Evolutionary conservation across 2,329 filamentous ascomycete genomes (phyloP).

Genomic region (Colletotrichum destructivum): DNA sequence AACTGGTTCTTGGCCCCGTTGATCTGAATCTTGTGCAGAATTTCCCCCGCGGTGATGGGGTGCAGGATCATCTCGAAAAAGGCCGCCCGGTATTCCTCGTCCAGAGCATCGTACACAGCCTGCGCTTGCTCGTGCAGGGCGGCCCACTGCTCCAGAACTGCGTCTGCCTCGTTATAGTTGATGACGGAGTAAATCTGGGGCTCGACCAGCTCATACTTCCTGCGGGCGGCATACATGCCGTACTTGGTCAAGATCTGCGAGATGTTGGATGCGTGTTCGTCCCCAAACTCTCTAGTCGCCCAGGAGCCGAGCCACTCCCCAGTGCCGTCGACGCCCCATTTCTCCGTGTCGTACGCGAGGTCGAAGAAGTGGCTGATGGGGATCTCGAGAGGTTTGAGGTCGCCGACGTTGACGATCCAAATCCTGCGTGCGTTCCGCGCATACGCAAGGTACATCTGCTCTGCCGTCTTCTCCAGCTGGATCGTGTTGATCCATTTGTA

Average conservation of each 20-base stretch:
- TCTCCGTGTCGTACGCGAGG: conserved; percentile 74
- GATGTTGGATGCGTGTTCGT: conserved; percentile 62
- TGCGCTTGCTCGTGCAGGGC: conserved; percentile 68
- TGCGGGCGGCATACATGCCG: conserved; percentile 53
- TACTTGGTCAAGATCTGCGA: conserved; percentile 65
- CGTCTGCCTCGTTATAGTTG: conserved; percentile 72
- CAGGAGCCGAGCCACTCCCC: conserved; percentile 70
- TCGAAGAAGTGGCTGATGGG: conserved; percentile 79
- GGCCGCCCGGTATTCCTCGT: conserved; percentile 65
- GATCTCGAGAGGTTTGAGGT: conserved; percentile 75
- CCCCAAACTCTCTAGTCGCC: conserved; percentile 71
- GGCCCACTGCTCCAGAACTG: conserved; percentile 66
- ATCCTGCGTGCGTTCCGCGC: conserved; percentile 71
- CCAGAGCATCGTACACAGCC: conserved; percentile 68
- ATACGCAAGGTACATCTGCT: conserved; percentile 73
- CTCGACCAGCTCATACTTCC: conserved; percentile 55
- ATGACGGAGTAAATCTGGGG: conserved; percentile 63
- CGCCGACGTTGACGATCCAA: conserved; percentile 78
- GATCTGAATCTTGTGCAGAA: conserved; percentile 65
- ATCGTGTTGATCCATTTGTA: conserved; percentile 77
- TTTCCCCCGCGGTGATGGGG: conserved; percentile 67
- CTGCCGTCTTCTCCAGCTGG: conserved; percentile 72
- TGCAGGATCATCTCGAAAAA: conserved; percentile 74
- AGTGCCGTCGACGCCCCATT: conserved; percentile 70
- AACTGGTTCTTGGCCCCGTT: conserved; percentile 61